phyloP scores from a whole-genome alignment of 2,329 filamentous ascomycete species.

The Anisogramma anomala region DNA sequence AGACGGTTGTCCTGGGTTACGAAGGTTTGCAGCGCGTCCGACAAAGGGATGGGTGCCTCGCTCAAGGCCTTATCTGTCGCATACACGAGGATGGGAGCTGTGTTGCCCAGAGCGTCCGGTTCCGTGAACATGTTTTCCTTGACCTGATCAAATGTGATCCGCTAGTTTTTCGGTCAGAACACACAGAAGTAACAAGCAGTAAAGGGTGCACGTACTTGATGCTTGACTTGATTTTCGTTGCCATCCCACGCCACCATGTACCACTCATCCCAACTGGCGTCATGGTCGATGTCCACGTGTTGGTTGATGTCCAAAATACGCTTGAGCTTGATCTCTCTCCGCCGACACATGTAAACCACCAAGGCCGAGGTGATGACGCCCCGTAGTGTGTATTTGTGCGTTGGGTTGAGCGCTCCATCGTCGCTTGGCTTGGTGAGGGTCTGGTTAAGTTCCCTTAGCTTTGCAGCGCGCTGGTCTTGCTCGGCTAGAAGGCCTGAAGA shows the following conservation, averaged over 20 bases:
- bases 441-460: conserved; percentile 7
- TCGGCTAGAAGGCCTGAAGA: conserved; percentile 8
- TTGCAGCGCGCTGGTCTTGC: conserved; percentile 6
- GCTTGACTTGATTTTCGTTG: conserved; percentile 15
- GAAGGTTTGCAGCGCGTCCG: conserved; percentile 22
- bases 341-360: conserved; percentile 21
- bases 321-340: conserved; percentile 15
- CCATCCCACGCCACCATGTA: conserved; percentile 18
- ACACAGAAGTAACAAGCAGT: background rate
- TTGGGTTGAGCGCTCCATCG: conserved; percentile 18
- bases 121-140: conserved; percentile 16
- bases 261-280: conserved; percentile 20
- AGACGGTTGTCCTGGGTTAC: conserved; percentile 25
- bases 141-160: conserved; percentile 16
- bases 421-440: conserved; percentile 9
- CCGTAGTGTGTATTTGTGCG: conserved; percentile 21
- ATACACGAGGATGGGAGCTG: conserved; percentile 22
- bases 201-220: conserved; percentile 11
- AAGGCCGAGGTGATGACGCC: conserved; percentile 20
- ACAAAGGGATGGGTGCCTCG: conserved; percentile 16
- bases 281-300: conserved; percentile 12
- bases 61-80: conserved; percentile 21
- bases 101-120: conserved; percentile 7
- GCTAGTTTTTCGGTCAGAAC: conserved; percentile 8
- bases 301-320: no score